Conservation (phyloP, 345 rosid species). For the Pelargonium nanum region DNA sequence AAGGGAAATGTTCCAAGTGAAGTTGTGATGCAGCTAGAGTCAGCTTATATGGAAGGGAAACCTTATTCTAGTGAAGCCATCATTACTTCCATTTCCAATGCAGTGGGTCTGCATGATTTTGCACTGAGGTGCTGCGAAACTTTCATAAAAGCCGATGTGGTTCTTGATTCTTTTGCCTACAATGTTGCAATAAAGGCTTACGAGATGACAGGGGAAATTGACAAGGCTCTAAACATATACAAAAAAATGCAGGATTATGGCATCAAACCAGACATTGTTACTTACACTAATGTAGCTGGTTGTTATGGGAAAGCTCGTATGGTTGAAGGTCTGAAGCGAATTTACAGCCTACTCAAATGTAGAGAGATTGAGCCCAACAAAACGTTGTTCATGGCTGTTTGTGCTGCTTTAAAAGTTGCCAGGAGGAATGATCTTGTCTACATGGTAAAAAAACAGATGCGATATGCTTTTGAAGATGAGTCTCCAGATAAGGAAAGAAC, state of each 20-base stretch:
- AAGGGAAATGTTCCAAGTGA: conserved; percentile 66
- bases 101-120: conserved; percentile 51
- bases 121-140: conserved; percentile 46
- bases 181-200: conserved; percentile 60
- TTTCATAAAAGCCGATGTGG: conserved; percentile 29
- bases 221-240: conserved; percentile 49
- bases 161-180: conserved; percentile 43
- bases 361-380: conserved; percentile 47
- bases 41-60: conserved; percentile 48
- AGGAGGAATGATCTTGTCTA: conserved; percentile 63
- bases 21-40: conserved; percentile 62
- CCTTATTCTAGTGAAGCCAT: conserved; percentile 57
- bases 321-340: conserved; percentile 74
- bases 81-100: conserved; percentile 48
- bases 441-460: conserved; percentile 55
- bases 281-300: conserved; percentile 47
- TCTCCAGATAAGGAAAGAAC: too few species aligned
- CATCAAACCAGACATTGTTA: conserved; percentile 60
- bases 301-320: conserved; percentile 80
- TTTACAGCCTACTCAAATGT: conserved; percentile 43
- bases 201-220: conserved; percentile 48
- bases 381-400: conserved; percentile 51
- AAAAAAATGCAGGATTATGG: conserved; percentile 84
- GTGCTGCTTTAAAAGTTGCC: conserved; percentile 45
- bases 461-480: conserved; percentile 28